Conservation (phyloP, 305 asterid genomes). For the Solanum hybrid region DNA sequence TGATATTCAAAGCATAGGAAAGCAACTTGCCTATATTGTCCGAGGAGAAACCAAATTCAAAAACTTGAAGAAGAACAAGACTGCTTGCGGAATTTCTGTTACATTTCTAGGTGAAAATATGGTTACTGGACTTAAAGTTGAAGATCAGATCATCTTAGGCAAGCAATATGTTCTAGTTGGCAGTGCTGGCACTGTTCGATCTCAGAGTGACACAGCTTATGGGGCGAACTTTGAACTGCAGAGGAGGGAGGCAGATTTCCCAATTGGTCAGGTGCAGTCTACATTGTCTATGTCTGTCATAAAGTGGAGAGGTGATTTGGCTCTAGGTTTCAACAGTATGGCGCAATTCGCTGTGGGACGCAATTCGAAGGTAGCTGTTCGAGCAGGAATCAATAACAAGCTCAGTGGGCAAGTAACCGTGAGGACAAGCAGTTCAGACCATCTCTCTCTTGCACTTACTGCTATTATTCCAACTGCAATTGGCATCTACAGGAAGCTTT, state of each 20-base stretch:
- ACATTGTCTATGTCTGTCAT: constrained; percentile 62
- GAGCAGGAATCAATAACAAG: constrained; percentile 91
- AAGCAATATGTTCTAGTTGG: constrained; percentile 67
- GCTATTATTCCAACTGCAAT: constrained; percentile 60
- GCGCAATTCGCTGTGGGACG: constrained; percentile 68
- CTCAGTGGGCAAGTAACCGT: constrained; percentile 80
- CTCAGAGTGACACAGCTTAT: constrained; percentile 64
- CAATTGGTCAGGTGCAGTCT: constrained; percentile 87
- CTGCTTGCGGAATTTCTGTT: constrained; percentile 57
- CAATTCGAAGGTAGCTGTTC: constrained; percentile 71
- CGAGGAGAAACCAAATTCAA: constrained; percentile 76
- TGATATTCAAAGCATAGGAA: constrained; percentile 82
- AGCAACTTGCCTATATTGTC: constrained; percentile 74
- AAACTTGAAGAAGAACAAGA: constrained; percentile 51
- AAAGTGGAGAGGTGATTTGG: constrained; percentile 91
- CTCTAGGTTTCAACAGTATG: constrained; percentile 67
- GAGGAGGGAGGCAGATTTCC: constrained; percentile 67
- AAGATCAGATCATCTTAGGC: constrained; percentile 61
- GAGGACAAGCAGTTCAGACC: constrained; percentile 87
- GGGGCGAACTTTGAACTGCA: constrained; percentile 90
- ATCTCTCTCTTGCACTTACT: constrained; percentile 72
- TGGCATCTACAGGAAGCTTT: constrained; percentile 62
- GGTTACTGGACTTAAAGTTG: constrained; percentile 68
- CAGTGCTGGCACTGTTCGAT: constrained; percentile 68
- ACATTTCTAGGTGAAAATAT: constrained; percentile 74